Percentiles rank a stretch among this genome's conserved stretches.
Conservation (phyloP, 257 asterid species). For the Nicotiana paniculata region DNA sequence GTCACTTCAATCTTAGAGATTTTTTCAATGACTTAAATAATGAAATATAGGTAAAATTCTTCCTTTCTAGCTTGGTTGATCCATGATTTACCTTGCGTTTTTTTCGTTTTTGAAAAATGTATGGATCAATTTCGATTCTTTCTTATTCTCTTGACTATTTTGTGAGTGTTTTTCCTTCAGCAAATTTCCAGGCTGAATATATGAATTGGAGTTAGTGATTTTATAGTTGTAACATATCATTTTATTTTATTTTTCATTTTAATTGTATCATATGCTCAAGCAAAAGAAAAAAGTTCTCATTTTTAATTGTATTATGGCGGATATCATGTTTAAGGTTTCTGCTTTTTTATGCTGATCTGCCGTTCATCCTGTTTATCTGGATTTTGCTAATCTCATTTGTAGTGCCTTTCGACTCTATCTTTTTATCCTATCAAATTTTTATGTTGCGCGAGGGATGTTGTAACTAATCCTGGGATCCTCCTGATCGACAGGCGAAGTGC, state of each 20-base stretch:
- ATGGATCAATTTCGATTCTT: not conserved
- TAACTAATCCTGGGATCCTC: not conserved
- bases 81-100: not conserved
- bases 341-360: not conserved
- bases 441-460: not conserved
- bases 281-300: not conserved
- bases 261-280: not conserved
- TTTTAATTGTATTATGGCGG: not conserved
- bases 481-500: slow-evolving; percentile 16
- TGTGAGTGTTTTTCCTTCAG: not conserved
- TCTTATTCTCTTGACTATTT: not conserved
- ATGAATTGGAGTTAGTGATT: not conserved
- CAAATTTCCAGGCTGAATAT: not conserved
- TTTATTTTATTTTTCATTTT: not conserved
- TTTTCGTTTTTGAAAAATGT: not conserved
- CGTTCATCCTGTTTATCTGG: not conserved
- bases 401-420: not conserved
- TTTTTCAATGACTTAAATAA: not conserved
- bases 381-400: not conserved
- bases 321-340: not conserved
- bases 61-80: not conserved
- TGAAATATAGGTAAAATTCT: not conserved
- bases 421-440: not conserved
- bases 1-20: not conserved
- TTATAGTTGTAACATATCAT: not conserved